Base-by-base conservation (phyloP, 441 rosid species). In the Pelargonium australe region DNA sequence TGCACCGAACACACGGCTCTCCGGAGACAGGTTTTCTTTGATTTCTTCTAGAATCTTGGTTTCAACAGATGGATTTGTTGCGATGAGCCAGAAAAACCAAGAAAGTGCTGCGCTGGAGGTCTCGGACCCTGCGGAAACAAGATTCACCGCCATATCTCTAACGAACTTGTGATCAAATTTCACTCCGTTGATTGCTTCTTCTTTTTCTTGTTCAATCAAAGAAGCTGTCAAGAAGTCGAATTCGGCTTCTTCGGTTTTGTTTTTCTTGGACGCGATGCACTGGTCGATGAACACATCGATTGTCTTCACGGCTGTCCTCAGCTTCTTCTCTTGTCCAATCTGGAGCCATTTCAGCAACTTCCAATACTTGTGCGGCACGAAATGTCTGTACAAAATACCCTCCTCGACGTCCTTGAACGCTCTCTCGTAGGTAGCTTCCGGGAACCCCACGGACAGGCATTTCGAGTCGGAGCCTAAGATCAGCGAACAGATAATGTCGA, bases 291-390 rank as follows among this genome's bases (percentile, higher is more conserved):
- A 68, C 0, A 11, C 2, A 67, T 76, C 74, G 0, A 73, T 5
- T 6, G 4, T 40, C 3, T 73, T 25, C 49, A 44, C 7, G 10
- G 77, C 85, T 45, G 5, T 23, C 0, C 16, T 43, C 7, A 74
- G 7, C 64, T 74, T 79, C 47, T 68, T 77, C 77, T 75, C 85
- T 23, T 20, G 11, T 28, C 82, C 85, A 31, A 79, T 23, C 5
- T 72, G 73, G 4, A 79, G 34, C 79, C 77, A 77, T 28, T 31
- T 72, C 49, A 69, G 82, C 25, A 79, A 49, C 64, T 80, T 80
- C 85, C 77, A 76, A n/a, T 28, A 34, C 14, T 43, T 7, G 45
- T 4, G 41, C 3, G 81, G 81, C 58, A 66, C 0, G 0, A 67
- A 0, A 40, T 77, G 68, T 3, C 75, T 65, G 67, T 62, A 34